Evolutionary conservation across 352 stramenopile species (phyloP), one percentile per base, ranked within the genome.

Genomic region (Globisporangium irregulare): DNA sequence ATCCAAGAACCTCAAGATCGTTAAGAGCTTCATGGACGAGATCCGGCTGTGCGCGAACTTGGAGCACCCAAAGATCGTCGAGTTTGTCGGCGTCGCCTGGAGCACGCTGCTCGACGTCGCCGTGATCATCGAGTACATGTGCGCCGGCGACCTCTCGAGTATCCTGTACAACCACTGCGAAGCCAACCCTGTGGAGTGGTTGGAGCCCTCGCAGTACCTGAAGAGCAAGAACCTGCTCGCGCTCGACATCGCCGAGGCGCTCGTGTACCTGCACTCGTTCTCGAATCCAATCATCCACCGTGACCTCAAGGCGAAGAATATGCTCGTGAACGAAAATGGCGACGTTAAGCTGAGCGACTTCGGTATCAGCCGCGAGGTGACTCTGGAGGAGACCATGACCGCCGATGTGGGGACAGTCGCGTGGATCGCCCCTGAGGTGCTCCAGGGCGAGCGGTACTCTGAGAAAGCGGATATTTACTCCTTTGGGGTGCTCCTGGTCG

Each of bases 341-440:
- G 38, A 20, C 38, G 84, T 84, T 22, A 95, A 95, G 68, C 64
- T 93, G 55, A 93, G 78, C 41, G 84, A 95, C 66, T 95, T 95
- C 70, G 87, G 87, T 22, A 75, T 91, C 62, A 91, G 81, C 70
- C 81, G 81, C 18, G 83, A 93, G 72, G 38, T 46, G 38, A 46
- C 12, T 46, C 38, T 46, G 12, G 38, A 46, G 14, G 38, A 46
- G 38, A 46, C 38, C 12, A 46, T 46, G 38, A 46, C 38, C 38
- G 38, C 38, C 12, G 14, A 46, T 46, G 38, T 46, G 12, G 38
- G 38, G 12, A 46, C 38, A 5, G 38, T 46, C 14, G 38, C 38
- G 14, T 46, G 38, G 38, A 46, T 46, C 38, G 38, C 38, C 38
- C 38, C 38, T 3, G 38, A 46, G 38, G 38, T 46, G 38, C 38